Evolutionary conservation across 768 basidiomycete species (phyloP).

Genomic region (Mycena belliarum): DNA sequence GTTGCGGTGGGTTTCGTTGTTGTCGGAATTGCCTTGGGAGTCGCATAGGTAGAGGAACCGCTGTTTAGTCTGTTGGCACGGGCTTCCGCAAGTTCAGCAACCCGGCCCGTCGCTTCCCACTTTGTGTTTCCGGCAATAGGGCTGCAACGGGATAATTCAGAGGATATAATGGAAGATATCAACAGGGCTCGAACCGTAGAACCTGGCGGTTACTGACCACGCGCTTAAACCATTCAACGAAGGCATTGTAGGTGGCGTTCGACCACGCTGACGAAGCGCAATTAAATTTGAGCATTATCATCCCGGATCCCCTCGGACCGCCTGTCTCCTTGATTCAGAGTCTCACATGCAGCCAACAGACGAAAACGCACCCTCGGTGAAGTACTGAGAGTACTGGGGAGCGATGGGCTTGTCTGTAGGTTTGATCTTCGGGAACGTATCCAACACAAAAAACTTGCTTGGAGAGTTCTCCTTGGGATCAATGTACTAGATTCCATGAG

Average conservation of each 20-base stretch:
- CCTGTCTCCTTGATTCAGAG: constrained; percentile 6
- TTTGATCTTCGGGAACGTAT: constrained; percentile 1
- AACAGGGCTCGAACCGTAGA: background rate
- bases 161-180: background rate
- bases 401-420: background rate
- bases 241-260: constrained; percentile 7
- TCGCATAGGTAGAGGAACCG: background rate
- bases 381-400: background rate
- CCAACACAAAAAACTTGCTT: constrained; percentile 6
- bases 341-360: background rate
- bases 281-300: constrained; percentile 25
- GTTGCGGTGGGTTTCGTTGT: constrained; percentile 1
- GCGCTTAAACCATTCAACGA: constrained; percentile 5
- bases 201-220: background rate
- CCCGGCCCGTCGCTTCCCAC: constrained; percentile 6
- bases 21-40: background rate
- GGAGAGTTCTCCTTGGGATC: background rate
- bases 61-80: background rate
- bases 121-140: background rate
- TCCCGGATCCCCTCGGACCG: constrained; percentile 15
- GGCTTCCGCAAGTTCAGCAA: background rate
- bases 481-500: constrained; percentile 3
- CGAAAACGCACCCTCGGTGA: constrained; percentile 8
- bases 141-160: background rate
- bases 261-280: constrained; percentile 10